Base-by-base conservation (phyloP, 345 rosid genomes). In the Camelina hispida region DNA sequence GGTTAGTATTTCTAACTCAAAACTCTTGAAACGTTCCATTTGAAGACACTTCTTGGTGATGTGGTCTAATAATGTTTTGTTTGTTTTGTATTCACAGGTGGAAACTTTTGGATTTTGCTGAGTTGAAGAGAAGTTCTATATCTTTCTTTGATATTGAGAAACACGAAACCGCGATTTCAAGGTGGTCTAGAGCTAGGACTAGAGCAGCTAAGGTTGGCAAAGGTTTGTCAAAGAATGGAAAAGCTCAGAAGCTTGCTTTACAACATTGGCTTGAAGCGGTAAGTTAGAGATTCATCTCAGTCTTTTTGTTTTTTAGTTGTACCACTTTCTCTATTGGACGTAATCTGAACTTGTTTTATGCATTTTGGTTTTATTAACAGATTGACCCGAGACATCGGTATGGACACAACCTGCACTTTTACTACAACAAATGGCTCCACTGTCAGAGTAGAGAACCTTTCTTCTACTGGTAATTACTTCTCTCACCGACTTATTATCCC, bases 251-350 rank as follows among this genome's bases (percentile, higher is more conserved):
- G 75, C 89, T 93, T 78, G 89, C 93, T 71, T 73, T 83, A 62
- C 93, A 91, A 72, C 98, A 95, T 75, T 95, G 98, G 99, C 98
- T 95, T 69, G 99, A 93, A 78, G 99, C 99, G 5, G 99, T 95
- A 83, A 82, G 97, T 84, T 48, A 48, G n/a, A 68, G 57, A 44
- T 20, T 44, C 13, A 14, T 48, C 42, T 69, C 42, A n/a, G 4
- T 16, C 42, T 7, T 20, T 3, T 7, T 6, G n/a, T 38, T 47
- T 20, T 7, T 18, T 40, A 18, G 15, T 46, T 15, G 9, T 2
- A 7, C 2, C 1, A 5, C 60, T 25, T 40, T 6, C 61, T 60
- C 10, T 42, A 13, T 67, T 51, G 12, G 43, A 34, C n/a, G 7
- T 44, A 15, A n/a, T 32, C 78, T 73, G 71, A 73, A 56, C 54